phyloP scores from a whole-genome alignment of 2,329 filamentous ascomycete species.

The Ceratocystiopsis brevicomis region DNA sequence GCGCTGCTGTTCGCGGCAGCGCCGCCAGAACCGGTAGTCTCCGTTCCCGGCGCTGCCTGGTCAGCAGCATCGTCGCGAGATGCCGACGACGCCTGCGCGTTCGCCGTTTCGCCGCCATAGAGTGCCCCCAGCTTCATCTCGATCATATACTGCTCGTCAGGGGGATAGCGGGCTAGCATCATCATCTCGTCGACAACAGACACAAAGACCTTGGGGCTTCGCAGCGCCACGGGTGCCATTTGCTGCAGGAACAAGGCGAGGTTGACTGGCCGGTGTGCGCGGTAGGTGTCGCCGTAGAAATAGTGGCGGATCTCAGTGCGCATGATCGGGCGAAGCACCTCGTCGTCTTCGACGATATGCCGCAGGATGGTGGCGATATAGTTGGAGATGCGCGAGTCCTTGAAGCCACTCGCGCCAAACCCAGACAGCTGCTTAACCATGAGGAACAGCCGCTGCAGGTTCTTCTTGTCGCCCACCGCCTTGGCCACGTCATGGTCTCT shows the following conservation, averaged over 20 bases:
- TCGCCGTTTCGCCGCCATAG: not conserved
- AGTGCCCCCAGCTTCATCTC: not conserved
- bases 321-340: slow-evolving; percentile 82
- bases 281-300: slow-evolving; percentile 42
- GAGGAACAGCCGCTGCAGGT: slow-evolving; percentile 75
- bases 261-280: slow-evolving; percentile 41
- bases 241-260: slow-evolving; percentile 54
- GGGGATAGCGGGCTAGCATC: slow-evolving; percentile 44
- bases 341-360: slow-evolving; percentile 87
- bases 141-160: slow-evolving; percentile 3
- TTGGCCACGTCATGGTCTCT: slow-evolving; percentile 57
- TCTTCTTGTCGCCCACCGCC: slow-evolving; percentile 66
- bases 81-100: not conserved
- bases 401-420: slow-evolving; percentile 54
- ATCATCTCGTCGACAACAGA: slow-evolving; percentile 73
- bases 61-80: slow-evolving; percentile 5
- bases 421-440: slow-evolving; percentile 88
- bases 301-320: slow-evolving; percentile 66
- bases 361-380: slow-evolving; percentile 73
- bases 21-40: too few relatives aligned
- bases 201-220: slow-evolving; percentile 70
- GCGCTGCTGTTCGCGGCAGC: slow-evolving; percentile 15
- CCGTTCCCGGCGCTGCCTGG: too few relatives aligned
- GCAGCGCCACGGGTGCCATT: slow-evolving; percentile 61
- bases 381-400: slow-evolving; percentile 29